A percentile compares a stretch with the other conserved stretches of the same genome.
Conservation (phyloP, 768 basidiomycete species). For the Rhizopogon vesiculosus region DNA sequence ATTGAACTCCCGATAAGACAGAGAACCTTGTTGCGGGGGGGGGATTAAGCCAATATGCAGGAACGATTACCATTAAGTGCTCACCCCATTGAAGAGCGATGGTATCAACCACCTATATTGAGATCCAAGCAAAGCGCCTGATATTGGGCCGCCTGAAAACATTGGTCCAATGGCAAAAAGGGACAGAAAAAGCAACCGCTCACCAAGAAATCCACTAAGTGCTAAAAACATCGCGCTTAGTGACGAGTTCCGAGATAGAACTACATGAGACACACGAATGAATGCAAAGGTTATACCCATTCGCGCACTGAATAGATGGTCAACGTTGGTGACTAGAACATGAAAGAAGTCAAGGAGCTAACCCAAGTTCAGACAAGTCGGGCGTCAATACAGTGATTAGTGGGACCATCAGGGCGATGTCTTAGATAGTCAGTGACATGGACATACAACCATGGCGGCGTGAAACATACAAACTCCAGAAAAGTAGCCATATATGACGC, state of each 20-base stretch:
- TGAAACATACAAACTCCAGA: conserved; percentile 36
- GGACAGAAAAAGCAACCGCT: background rate
- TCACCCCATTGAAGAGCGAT: conserved; percentile 45
- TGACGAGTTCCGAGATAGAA: background rate
- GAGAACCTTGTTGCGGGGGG: background rate
- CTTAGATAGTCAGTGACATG: conserved; percentile 12
- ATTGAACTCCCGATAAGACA: background rate
- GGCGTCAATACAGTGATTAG: conserved; percentile 40
- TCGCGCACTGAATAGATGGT: background rate
- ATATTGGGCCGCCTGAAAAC: conserved; percentile 49
- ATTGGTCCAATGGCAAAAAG: conserved; percentile 19
- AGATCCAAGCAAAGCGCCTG: conserved; percentile 48
- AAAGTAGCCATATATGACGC: conserved; percentile 44
- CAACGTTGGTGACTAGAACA: too few relatives aligned
- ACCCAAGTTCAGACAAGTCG: conserved; percentile 49
- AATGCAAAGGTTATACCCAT: background rate
- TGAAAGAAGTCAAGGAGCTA: conserved; percentile 2
- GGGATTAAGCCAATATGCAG: background rate
- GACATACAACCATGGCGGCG: too few relatives aligned
- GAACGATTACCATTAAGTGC: background rate
- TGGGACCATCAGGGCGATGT: conserved; percentile 37
- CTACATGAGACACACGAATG: background rate
- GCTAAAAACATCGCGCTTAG: conserved; percentile 8
- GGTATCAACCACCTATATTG: conserved; percentile 56
- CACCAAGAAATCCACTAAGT: conserved; percentile 16